Evolutionary conservation across 2,329 filamentous ascomycete species (phyloP).

Genomic region (Hysterium pulicare): DNA sequence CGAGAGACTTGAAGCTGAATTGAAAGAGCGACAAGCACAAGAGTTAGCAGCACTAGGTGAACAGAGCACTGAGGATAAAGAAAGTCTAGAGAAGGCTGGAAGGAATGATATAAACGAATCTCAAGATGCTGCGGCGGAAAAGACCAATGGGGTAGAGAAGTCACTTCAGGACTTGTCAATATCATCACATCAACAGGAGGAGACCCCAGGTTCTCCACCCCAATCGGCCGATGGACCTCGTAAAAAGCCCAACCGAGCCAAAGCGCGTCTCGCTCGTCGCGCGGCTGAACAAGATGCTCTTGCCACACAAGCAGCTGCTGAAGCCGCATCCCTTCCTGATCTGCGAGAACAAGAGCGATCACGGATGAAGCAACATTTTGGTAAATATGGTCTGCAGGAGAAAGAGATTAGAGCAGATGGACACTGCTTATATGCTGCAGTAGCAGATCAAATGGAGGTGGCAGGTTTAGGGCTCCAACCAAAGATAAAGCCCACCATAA

Average conservation of each 20-base stretch:
- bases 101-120: conserved; percentile 9
- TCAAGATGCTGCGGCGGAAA: conserved; percentile 3
- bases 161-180: conserved; percentile 15
- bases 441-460: conserved; percentile 75
- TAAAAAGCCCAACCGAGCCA: conserved; percentile 86
- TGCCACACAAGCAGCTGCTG: conserved; percentile 64
- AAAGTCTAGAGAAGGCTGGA: conserved; percentile 6
- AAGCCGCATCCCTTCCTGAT: conserved; percentile 57
- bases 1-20: conserved; percentile 54
- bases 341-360: conserved; percentile 39
- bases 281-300: conserved; percentile 78
- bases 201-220: conserved; percentile 2
- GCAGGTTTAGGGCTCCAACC: conserved; percentile 30
- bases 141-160: conserved; percentile 11
- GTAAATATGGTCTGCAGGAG: conserved; percentile 63
- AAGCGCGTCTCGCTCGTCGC: conserved; percentile 83
- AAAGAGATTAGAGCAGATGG: conserved; percentile 84
- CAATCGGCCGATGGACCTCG: conserved; percentile 13
- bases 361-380: conserved; percentile 67
- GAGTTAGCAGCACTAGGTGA: conserved; percentile 47
- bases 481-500: conserved; percentile 28
- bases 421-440: conserved; percentile 89
- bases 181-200: conserved; percentile 4
- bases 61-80: conserved; percentile 27
- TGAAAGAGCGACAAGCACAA: conserved; percentile 52